Conservation (phyloP, 139 green algal species). For the Haematococcus sp. region DNA sequence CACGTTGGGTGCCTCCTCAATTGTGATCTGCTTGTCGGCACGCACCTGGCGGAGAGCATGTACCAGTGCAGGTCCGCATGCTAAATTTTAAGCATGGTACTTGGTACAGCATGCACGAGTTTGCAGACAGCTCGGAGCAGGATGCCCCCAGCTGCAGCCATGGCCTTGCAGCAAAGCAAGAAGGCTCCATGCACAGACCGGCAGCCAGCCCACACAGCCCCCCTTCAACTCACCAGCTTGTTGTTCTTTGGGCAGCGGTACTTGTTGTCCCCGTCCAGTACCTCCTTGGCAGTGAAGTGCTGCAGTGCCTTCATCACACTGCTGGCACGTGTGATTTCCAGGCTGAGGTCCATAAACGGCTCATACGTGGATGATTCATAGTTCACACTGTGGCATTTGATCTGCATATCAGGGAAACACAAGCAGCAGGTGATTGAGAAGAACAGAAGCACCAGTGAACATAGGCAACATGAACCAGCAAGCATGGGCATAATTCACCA, state of each 20-base stretch:
- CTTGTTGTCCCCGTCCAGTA: slow-evolving; percentile 85
- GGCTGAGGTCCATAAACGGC: slow-evolving; percentile 86
- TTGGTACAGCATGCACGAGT: no score
- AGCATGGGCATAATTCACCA: not conserved
- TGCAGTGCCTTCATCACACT: slow-evolving; percentile 65
- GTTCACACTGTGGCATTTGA: slow-evolving; percentile 81
- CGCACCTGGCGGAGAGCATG: slow-evolving; percentile 55
- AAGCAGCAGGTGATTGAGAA: not conserved
- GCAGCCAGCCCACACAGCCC: no score
- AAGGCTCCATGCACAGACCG: no score
- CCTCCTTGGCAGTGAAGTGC: slow-evolving; percentile 74
- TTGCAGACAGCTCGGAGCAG: no score
- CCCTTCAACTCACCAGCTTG: slow-evolving; percentile 43
- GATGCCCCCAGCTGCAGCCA: no score
- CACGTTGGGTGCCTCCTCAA: slow-evolving; percentile 80
- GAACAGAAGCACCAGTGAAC: not conserved
- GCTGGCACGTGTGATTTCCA: slow-evolving; percentile 80
- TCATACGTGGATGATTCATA: slow-evolving; percentile 85
- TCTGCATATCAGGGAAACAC: slow-evolving; percentile 44
- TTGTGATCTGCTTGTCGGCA: slow-evolving; percentile 77
- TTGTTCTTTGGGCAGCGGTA: slow-evolving; percentile 86
- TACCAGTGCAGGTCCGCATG: no score
- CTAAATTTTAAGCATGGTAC: no score
- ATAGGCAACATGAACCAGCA: no score
- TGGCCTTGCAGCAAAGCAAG: no score